A percentile compares a stretch with the other conserved stretches of the same genome.
phyloP scores from a whole-genome alignment of 495 filamentous ascomycete genomes.

The Penicillium canariense region DNA sequence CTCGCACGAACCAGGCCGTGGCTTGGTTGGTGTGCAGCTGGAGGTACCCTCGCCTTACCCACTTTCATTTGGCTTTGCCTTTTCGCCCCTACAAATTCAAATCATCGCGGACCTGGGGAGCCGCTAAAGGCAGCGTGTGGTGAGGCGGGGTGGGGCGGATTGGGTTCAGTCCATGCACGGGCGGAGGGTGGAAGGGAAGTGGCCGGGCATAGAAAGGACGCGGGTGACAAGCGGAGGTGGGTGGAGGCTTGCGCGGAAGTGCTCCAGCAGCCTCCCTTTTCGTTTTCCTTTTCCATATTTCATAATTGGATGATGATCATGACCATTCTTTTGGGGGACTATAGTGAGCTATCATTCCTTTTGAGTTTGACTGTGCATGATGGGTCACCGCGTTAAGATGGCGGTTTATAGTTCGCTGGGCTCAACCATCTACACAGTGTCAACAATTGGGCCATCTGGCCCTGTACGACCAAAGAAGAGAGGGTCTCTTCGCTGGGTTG shows the following conservation, averaged over 20 bases:
- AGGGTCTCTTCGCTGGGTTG: background rate
- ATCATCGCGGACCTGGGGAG: background rate
- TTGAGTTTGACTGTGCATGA: background rate
- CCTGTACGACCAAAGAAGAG: no score
- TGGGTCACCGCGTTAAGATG: background rate
- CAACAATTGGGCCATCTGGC: no score
- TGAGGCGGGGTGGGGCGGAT: background rate
- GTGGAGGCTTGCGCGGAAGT: background rate
- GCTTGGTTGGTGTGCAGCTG: conserved; percentile 20
- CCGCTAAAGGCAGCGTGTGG: background rate
- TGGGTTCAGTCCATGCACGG: background rate
- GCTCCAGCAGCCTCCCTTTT: background rate
- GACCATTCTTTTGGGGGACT: background rate
- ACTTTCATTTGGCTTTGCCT: background rate
- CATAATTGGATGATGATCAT: no score
- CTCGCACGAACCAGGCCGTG: conserved; percentile 8
- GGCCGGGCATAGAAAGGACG: no score
- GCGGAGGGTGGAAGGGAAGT: background rate
- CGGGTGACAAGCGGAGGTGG: background rate
- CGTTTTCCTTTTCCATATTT: no score
- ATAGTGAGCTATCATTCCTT: background rate
- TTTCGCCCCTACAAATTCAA: background rate
- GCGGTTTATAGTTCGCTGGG: background rate
- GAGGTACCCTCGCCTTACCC: background rate
- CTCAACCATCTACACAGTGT: no score